Evolutionary conservation across 495 filamentous ascomycete genomes (phyloP), one percentile per base, ranked within the genome.

Genomic region (Tetracladium marchalianum): DNA sequence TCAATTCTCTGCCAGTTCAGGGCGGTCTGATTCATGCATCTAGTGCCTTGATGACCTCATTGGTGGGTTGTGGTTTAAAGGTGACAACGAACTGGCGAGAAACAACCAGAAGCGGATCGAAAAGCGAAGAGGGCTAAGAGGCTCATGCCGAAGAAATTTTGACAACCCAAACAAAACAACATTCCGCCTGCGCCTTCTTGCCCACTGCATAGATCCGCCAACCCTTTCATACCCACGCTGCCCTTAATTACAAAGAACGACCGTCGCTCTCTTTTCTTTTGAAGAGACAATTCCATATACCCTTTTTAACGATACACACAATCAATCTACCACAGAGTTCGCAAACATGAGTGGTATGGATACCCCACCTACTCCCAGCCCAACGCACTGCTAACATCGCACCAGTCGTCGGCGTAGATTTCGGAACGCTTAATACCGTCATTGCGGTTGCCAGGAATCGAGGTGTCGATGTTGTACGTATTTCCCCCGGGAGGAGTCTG

Each of bases 401-500:
- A 45, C 11, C 18, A 50, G 70, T 72, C 57, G 66, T 71, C 52
- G 69, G 92, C 62, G 80, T 95, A 60, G 92, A 99, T 80, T 83
- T 99, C 69, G 92, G 92, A 70, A 85, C 89, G 24, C 85, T 94
- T 59, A 95, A 93, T 73, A 95, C 90, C 54, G 90, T 94, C 61
- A 85, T 97, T 66, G 93, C 92, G 62, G 92, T 97, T 65, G 90
- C 92, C 54, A 75, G 90, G 62, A 97, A 97, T 66, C 85, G 94
- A 60, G 92, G 92, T 73, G 94, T 98, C 64, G 92, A 99, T 76
- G 94, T 99, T 66, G 90, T 96, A 81, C 59, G 89, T 94, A 55
- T 37, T 37, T 11, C 27, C 43, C 42, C 11, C 7, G 3, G 22
- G 22, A 27, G 22, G 22, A 3, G 22, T 27, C 7, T 27, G 22